Evolutionary conservation across 2,329 filamentous ascomycete genomes (phyloP).

Genomic region (Nemania bipapillata): DNA sequence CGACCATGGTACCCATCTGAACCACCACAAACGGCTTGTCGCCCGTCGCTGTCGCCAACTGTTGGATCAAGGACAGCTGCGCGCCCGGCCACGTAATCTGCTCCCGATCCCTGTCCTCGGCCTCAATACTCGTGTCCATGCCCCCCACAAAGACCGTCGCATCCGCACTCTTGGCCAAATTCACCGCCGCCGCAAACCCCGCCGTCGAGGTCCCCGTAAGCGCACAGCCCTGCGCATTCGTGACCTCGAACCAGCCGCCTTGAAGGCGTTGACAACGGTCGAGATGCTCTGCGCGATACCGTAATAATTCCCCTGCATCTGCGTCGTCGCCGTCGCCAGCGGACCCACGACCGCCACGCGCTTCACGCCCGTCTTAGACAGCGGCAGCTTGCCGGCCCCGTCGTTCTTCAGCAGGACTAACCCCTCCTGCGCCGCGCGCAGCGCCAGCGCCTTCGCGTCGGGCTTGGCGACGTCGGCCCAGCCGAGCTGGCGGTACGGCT

Average conservation of each 20-base stretch:
- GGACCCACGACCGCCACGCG: slow-evolving; percentile 67
- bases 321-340: slow-evolving; percentile 67
- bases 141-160: slow-evolving; percentile 66
- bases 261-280: slow-evolving; percentile 43
- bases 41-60: slow-evolving; percentile 54
- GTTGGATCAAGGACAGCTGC: slow-evolving; percentile 63
- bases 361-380: slow-evolving; percentile 50
- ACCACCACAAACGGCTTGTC: slow-evolving; percentile 63
- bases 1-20: slow-evolving; percentile 62
- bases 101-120: slow-evolving; percentile 63
- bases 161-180: slow-evolving; percentile 58
- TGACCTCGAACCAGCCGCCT: slow-evolving; percentile 44
- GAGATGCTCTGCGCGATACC: slow-evolving; percentile 46
- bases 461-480: slow-evolving; percentile 68
- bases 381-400: slow-evolving; percentile 54
- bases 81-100: slow-evolving; percentile 63
- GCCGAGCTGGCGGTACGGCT: slow-evolving; percentile 62
- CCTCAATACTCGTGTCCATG: slow-evolving; percentile 63
- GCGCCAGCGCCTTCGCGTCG: slow-evolving; percentile 64
- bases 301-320: slow-evolving; percentile 67
- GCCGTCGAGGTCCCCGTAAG: slow-evolving; percentile 51
- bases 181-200: slow-evolving; percentile 50
- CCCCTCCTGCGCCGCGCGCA: slow-evolving; percentile 63
- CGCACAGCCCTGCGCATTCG: slow-evolving; percentile 41
- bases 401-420: slow-evolving; percentile 66